Conservation (phyloP, 805 yeast species). For the Yamadazyma ubonensis region DNA sequence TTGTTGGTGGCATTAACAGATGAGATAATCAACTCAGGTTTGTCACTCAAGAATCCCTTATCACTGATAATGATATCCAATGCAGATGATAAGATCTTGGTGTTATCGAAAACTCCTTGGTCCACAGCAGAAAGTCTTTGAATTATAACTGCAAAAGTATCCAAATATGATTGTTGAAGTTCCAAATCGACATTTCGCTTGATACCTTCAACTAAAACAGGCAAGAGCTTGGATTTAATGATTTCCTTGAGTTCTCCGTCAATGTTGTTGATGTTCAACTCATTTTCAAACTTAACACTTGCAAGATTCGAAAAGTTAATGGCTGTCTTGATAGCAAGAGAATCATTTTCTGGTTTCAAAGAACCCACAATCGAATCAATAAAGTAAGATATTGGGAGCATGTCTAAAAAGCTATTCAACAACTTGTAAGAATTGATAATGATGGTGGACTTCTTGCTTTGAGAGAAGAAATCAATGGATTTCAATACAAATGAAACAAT, state of each 20-base stretch:
- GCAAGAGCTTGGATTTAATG: conserved; percentile 53
- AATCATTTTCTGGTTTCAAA: conserved; percentile 32
- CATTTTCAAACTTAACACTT: conserved; percentile 66
- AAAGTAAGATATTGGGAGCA: conserved; percentile 75
- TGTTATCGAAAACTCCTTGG: conserved; percentile 24
- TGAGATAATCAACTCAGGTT: conserved; percentile 67
- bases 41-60: conserved; percentile 52
- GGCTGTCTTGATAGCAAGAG: conserved; percentile 51
- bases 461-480: conserved; percentile 36
- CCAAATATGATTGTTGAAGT: conserved; percentile 67
- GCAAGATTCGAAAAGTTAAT: conserved; percentile 63
- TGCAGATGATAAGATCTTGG: conserved; percentile 46
- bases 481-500: conserved; percentile 35
- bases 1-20: conserved; percentile 71
- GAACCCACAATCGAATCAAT: conserved; percentile 54
- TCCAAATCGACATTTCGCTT: conserved; percentile 40
- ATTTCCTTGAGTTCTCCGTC: conserved; percentile 46
- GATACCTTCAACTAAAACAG: conserved; percentile 45
- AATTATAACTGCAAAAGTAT: conserved; percentile 62
- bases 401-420: conserved; percentile 60
- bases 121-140: conserved; percentile 55
- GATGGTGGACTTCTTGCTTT: conserved; percentile 14
- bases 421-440: conserved; percentile 29
- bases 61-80: conserved; percentile 50
- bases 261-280: conserved; percentile 45